Evolutionary conservation across 352 stramenopile species (phyloP).

Genomic region (Peronospora belbahrii): DNA sequence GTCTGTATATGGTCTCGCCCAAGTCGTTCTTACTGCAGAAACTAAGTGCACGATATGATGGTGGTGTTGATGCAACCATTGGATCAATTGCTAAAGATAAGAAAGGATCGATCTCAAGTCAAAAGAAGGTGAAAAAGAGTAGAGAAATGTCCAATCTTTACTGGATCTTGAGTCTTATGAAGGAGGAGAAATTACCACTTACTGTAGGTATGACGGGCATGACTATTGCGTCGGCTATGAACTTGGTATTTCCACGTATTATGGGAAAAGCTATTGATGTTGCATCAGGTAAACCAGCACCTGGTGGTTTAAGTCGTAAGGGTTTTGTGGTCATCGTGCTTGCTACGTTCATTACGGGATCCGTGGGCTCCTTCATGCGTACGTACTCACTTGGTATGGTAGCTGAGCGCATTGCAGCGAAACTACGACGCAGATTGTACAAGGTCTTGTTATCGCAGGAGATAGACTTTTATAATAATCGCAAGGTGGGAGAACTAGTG

Average conservation of each 20-base stretch:
- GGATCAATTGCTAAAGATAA: not conserved
- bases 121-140: slow-evolving; percentile 3
- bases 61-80: slow-evolving; percentile 8
- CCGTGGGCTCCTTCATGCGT: slow-evolving; percentile 80
- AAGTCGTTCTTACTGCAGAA: slow-evolving; percentile 70
- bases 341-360: slow-evolving; percentile 77
- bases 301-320: slow-evolving; percentile 65
- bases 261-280: slow-evolving; percentile 87
- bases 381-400: slow-evolving; percentile 87
- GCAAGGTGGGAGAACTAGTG: slow-evolving; percentile 83
- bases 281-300: slow-evolving; percentile 63
- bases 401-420: slow-evolving; percentile 72
- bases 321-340: slow-evolving; percentile 83
- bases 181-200: slow-evolving; percentile 62
- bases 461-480: slow-evolving; percentile 73
- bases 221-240: slow-evolving; percentile 79
- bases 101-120: not conserved
- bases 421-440: slow-evolving; percentile 73
- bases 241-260: slow-evolving; percentile 83
- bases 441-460: slow-evolving; percentile 71
- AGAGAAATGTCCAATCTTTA: slow-evolving; percentile 35
- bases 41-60: slow-evolving; percentile 32
- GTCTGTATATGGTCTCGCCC: slow-evolving; percentile 39
- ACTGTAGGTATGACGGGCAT: slow-evolving; percentile 68
- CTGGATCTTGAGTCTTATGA: slow-evolving; percentile 63